phyloP scores from a whole-genome alignment of 2,329 filamentous ascomycete genomes.

The Alternaria tenuissima region DNA sequence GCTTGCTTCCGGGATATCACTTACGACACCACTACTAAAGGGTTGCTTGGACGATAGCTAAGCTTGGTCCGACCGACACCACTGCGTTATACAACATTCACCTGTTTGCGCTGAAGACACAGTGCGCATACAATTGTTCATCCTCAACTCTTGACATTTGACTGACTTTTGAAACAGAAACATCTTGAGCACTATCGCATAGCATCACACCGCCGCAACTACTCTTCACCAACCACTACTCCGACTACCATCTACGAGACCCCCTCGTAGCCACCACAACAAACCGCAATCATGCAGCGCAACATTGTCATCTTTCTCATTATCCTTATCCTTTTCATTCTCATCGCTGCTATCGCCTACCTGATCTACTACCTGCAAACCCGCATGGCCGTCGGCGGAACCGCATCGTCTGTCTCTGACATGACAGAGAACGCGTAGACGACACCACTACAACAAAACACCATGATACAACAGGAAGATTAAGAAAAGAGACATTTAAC shows the following conservation, averaged over 20 bases:
- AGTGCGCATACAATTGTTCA: not conserved
- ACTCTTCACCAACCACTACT: not conserved
- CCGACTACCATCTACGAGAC: not conserved
- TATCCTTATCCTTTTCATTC: constrained; percentile 62
- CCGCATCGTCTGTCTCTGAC: constrained; percentile 40
- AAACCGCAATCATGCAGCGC: constrained; percentile 55
- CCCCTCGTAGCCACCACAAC: not conserved
- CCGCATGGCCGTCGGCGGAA: constrained; percentile 51
- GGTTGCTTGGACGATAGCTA: constrained; percentile 21
- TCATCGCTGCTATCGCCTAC: constrained; percentile 59
- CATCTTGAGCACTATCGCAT: not conserved
- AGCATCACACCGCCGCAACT: not conserved
- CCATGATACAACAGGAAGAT: not conserved
- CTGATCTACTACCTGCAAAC: constrained; percentile 60
- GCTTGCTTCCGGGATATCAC: not conserved
- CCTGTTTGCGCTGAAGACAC: not conserved
- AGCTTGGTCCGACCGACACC: not conserved
- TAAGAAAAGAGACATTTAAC: not conserved
- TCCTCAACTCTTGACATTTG: not conserved
- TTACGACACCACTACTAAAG: not conserved
- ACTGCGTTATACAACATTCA: not conserved
- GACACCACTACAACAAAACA: not conserved
- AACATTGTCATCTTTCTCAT: constrained; percentile 63
- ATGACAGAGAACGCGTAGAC: constrained; percentile 32
- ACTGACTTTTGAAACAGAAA: not conserved